phyloP scores from a whole-genome alignment of 495 filamentous ascomycete genomes.

The Clavariopsis aquatica region DNA sequence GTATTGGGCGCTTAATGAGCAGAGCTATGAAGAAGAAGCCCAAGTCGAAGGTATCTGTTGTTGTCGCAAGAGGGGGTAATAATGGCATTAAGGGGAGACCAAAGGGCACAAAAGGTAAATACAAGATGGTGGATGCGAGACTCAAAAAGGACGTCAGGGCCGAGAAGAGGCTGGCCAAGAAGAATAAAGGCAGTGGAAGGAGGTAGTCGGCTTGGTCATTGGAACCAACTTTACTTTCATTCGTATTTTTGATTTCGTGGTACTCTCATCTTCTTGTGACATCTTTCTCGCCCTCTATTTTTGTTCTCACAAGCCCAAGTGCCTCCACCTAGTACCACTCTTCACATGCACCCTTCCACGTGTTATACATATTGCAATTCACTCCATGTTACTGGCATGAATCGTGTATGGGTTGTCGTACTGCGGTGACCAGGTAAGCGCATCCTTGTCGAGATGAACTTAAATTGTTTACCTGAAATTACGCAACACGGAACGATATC shows the following conservation, averaged over 20 bases:
- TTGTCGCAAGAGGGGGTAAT: slow-evolving; percentile 84
- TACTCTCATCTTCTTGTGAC: no score
- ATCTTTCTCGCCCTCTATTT: no score
- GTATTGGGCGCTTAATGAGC: slow-evolving; percentile 77
- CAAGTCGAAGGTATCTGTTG: slow-evolving; percentile 78
- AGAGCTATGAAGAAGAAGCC: slow-evolving; percentile 84
- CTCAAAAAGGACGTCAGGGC: slow-evolving; percentile 98
- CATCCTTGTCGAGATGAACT: no score
- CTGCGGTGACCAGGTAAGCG: no score
- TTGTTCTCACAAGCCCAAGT: no score
- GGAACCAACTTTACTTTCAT: slow-evolving; percentile 1
- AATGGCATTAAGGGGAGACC: slow-evolving; percentile 77
- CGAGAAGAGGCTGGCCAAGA: slow-evolving; percentile 78
- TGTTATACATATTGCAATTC: no score
- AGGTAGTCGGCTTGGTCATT: neutral
- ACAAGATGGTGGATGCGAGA: slow-evolving; percentile 96
- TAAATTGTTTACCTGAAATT: no score
- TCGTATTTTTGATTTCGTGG: neutral
- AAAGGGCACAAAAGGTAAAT: slow-evolving; percentile 89
- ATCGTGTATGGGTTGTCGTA: no score
- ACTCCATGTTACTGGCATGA: no score
- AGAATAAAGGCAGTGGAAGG: slow-evolving; percentile 47
- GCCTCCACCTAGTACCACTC: no score
- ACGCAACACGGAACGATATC: no score
- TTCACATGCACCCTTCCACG: no score